phyloP scores from a whole-genome alignment of 352 stramenopile genomes.

The Globisporangium cederbergense region DNA sequence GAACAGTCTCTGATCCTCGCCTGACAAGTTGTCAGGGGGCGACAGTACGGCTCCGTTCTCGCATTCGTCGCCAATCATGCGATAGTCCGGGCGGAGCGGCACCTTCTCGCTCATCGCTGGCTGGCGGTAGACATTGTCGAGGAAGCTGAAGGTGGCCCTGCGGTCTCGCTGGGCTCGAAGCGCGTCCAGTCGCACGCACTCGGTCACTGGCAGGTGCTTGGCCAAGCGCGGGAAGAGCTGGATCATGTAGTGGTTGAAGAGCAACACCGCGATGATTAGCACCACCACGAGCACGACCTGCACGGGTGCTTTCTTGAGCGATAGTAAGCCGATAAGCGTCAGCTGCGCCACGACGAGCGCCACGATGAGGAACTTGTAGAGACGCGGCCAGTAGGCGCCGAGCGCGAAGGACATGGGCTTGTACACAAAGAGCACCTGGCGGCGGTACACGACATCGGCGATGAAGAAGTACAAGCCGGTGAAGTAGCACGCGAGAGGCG shows the following conservation, averaged over 20 bases:
- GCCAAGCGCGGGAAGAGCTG: slow-evolving; percentile 52
- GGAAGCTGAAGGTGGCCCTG: slow-evolving; percentile 43
- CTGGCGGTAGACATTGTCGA: slow-evolving; percentile 69
- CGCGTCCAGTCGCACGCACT: slow-evolving; percentile 56
- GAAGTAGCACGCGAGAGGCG: slow-evolving; percentile 76
- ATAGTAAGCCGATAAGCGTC: slow-evolving; percentile 74
- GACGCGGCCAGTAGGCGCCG: slow-evolving; percentile 68
- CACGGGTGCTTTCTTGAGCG: slow-evolving; percentile 61
- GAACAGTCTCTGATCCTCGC: slow-evolving; percentile 53
- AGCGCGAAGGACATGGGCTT: slow-evolving; percentile 46
- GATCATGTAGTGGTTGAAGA: slow-evolving; percentile 65
- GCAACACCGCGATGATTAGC: slow-evolving; percentile 37
- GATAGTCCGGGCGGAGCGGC: slow-evolving; percentile 55
- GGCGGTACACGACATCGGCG: slow-evolving; percentile 66
- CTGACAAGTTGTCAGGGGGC: slow-evolving; percentile 31
- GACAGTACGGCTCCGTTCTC: slow-evolving; percentile 29
- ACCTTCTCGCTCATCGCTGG: slow-evolving; percentile 58
- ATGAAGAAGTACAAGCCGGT: slow-evolving; percentile 66
- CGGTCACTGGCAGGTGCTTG: slow-evolving; percentile 53
- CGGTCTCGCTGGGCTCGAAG: slow-evolving; percentile 29
- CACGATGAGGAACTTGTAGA: slow-evolving; percentile 76
- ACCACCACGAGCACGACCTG: slow-evolving; percentile 20
- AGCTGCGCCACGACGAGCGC: slow-evolving; percentile 70
- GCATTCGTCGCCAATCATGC: slow-evolving; percentile 41
- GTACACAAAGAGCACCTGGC: slow-evolving; percentile 73